Conservation (phyloP, 371 early-diverging fungal genomes). For the Zychaea mexicana region DNA sequence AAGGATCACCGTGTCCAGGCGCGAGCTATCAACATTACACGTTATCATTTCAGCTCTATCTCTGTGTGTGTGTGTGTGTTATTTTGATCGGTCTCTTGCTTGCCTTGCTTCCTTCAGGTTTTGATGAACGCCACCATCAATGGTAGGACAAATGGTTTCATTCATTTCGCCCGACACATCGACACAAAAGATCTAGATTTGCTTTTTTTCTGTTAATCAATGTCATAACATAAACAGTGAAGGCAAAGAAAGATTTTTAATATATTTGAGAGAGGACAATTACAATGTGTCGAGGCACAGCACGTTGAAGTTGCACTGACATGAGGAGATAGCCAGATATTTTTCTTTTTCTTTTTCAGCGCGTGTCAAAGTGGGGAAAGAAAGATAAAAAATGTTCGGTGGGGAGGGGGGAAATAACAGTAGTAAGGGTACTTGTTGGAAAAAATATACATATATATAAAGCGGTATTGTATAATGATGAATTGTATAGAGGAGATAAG, state of each 20-base stretch:
- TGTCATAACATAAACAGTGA: too few species aligned
- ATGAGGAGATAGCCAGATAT: not conserved
- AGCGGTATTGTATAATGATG: too few species aligned
- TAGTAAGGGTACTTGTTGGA: too few species aligned
- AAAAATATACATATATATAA: too few species aligned
- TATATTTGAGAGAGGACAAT: not conserved
- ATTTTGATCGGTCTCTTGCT: not conserved
- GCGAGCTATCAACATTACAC: not conserved
- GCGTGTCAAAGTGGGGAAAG: too few species aligned
- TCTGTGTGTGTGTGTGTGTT: too few species aligned
- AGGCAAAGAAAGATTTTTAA: not conserved
- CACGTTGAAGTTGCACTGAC: not conserved
- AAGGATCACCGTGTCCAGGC: slow-evolving; percentile 13
- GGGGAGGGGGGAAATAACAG: too few species aligned
- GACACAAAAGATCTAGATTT: slow-evolving; percentile 15
- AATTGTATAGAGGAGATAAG: too few species aligned
- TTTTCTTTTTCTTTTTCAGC: not conserved
- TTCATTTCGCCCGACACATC: slow-evolving; percentile 24
- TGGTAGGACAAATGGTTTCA: slow-evolving; percentile 9
- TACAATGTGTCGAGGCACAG: not conserved
- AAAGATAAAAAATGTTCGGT: too few species aligned
- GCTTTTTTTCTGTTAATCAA: not conserved
- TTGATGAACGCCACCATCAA: slow-evolving; percentile 21
- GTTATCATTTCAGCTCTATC: not conserved
- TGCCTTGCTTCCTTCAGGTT: slow-evolving; percentile 15